These are phyloP conservation scores for Coffea canephora DNA, from an alignment of 257 asterid species.

Conservation along the genomic window DNA sequence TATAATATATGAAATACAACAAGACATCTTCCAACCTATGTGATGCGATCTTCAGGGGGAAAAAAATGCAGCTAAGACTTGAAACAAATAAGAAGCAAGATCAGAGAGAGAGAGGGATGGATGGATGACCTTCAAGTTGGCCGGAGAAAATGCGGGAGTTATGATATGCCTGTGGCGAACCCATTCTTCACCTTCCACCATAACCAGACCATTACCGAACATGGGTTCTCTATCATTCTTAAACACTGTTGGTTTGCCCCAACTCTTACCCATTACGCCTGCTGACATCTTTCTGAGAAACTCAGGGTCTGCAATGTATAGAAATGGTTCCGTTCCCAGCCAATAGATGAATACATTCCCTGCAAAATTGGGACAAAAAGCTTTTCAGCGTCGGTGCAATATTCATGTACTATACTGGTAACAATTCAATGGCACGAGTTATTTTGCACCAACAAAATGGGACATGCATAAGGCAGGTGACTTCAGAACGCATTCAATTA, in stretches of 20 bases:
- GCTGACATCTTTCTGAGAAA: constrained; percentile 61
- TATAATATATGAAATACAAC: too few relatives aligned
- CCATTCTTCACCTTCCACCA: constrained; percentile 97
- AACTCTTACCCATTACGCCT: constrained; percentile 57
- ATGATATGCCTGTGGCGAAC: constrained; percentile 73
- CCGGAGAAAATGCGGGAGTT: constrained; percentile 78
- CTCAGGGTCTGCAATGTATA: constrained; percentile 80
- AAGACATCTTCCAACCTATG: too few relatives aligned
- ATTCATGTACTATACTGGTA: neutral
- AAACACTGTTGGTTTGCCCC: constrained; percentile 92
- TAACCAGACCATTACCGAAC: constrained; percentile 80
- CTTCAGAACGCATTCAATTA: too few relatives aligned
- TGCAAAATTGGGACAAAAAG: constrained; percentile 17
- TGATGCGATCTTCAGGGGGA: too few relatives aligned
- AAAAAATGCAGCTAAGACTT: too few relatives aligned
- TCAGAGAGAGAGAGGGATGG: too few relatives aligned
- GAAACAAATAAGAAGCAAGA: neutral
- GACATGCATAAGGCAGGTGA: too few relatives aligned
- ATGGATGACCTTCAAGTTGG: constrained; percentile 64
- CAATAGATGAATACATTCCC: constrained; percentile 81
- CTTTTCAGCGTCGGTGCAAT: neutral
- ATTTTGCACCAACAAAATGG: neutral
- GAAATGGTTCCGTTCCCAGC: constrained; percentile 90
- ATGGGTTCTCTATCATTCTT: constrained; percentile 78
- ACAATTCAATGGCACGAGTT: neutral